Evolutionary conservation across 805 yeast genomes (phyloP).

Genomic region (Kodamaea lidongshanica): DNA sequence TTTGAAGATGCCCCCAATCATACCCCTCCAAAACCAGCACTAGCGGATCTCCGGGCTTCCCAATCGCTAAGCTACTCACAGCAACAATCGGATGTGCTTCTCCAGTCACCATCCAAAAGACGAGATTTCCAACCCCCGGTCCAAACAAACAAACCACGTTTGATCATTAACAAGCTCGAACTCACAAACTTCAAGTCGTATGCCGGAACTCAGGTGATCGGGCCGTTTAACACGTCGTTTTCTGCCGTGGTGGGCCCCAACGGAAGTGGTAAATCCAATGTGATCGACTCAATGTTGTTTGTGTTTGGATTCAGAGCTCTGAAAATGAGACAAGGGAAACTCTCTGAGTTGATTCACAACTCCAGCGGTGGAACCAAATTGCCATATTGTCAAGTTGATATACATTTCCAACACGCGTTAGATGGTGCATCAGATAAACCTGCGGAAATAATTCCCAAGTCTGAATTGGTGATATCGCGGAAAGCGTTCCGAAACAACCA

Average conservation of each 20-base stretch:
- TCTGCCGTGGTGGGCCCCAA: slow-evolving; percentile 98
- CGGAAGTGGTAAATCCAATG: slow-evolving; percentile 97
- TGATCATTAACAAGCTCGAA: slow-evolving; percentile 69
- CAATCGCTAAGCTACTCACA: slow-evolving; percentile 26
- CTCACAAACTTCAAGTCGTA: slow-evolving; percentile 89
- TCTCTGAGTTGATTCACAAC: slow-evolving; percentile 89
- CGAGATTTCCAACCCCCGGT: slow-evolving; percentile 15
- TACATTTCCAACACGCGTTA: slow-evolving; percentile 71
- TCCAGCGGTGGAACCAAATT: slow-evolving; percentile 60
- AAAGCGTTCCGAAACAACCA: slow-evolving; percentile 70
- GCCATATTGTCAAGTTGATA: slow-evolving; percentile 81
- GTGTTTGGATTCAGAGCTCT: slow-evolving; percentile 96
- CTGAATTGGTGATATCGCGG: slow-evolving; percentile 68
- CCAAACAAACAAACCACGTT: slow-evolving; percentile 40
- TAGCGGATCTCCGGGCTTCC: no score
- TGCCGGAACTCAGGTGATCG: slow-evolving; percentile 88
- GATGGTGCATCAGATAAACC: slow-evolving; percentile 41
- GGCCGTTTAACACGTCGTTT: slow-evolving; percentile 90
- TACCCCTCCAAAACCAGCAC: no score
- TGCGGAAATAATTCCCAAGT: slow-evolving; percentile 37
- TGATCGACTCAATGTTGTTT: slow-evolving; percentile 90
- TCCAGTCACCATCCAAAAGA: slow-evolving; percentile 27
- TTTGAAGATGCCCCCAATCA: slow-evolving; percentile 3
- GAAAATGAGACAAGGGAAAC: slow-evolving; percentile 92
- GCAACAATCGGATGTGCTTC: slow-evolving; percentile 20